Evolutionary conservation across 257 asterid genomes (phyloP).

Genomic region (Ballota nigra): DNA sequence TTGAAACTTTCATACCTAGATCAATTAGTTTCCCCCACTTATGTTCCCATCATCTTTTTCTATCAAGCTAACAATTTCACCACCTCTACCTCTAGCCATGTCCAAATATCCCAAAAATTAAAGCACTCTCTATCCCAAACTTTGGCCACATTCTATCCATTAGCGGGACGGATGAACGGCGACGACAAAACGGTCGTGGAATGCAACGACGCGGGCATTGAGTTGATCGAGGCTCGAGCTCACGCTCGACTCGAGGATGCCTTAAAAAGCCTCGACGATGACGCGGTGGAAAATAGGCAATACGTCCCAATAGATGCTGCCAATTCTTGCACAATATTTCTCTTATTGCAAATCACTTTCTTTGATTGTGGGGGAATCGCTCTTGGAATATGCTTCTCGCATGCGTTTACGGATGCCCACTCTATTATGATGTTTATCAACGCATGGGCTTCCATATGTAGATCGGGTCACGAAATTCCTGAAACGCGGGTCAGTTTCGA

Average conservation of each 20-base stretch:
- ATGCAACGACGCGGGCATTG: conserved; percentile 32
- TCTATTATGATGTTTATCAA: neutral
- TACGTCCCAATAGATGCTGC: conserved; percentile 5
- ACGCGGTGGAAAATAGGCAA: neutral
- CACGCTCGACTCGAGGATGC: conserved; percentile 6
- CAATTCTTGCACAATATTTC: neutral
- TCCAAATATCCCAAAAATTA: conserved; percentile 12
- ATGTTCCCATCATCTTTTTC: conserved; percentile 37
- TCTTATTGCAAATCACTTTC: neutral
- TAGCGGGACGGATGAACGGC: conserved; percentile 24
- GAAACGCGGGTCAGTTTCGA: neutral
- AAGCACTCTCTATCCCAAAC: conserved; percentile 26
- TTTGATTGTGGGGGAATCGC: conserved; percentile 39
- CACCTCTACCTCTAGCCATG: neutral
- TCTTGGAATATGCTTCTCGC: conserved; percentile 23
- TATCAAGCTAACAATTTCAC: conserved; percentile 17
- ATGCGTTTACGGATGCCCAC: neutral
- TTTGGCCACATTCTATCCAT: conserved; percentile 31
- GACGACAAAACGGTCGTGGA: neutral
- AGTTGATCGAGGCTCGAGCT: conserved; percentile 26
- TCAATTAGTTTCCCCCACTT: conserved; percentile 33
- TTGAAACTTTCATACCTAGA: conserved; percentile 35
- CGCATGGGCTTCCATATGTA: neutral
- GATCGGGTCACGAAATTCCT: neutral
- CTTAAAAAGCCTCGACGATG: neutral